Base-by-base conservation (phyloP, 1,139 yeast species). In the Hyphopichia fennica region DNA sequence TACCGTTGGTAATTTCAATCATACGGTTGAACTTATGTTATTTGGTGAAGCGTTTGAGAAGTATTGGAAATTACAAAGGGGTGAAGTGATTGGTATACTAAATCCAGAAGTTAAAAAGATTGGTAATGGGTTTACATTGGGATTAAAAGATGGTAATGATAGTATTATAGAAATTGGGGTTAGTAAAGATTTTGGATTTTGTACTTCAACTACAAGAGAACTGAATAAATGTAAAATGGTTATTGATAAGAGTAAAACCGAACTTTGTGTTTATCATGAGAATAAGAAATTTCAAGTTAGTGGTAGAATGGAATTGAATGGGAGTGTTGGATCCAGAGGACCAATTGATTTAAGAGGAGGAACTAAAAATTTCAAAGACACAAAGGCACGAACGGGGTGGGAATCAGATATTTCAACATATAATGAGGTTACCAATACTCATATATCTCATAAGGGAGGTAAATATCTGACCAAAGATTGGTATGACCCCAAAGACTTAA, bases 261-360 rank as follows among this genome's bases (percentile, higher is more conserved):
- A 75, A 14, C 72, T 80, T 44, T 91, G 98, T 61, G 82, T 80
- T 29, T 87, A 69, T 53, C 98, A 91, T 56, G 67, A 77, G 27
- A 91, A 88, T 47, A 54, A 73, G 40, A 74, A 80, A 34, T 69
- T 82, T 43, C 68, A 80, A 0, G 76, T 80, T 28, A 69, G 81
- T 9, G 72, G 79, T 45, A 69, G 97, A 51, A 79, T 87, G 74
- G 96, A 89, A 60, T 69, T 90, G 42, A 86, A 82, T 51, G 84
- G 88, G 2, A 72, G 79, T 40, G 75, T 76, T 20, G 70, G 79
- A 46, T 4, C 13, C 13, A 11, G 28, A 10, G 11, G 11, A 4
- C 28, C 28, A 25, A 5, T 25, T 7, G 28, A 25, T 4, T 52
- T 68, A 62, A 63, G 63, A 51, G 65, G 73, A 2, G 77, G 75